Evolutionary conservation across 2,329 filamentous ascomycete genomes (phyloP), one percentile per base, ranked within the genome.

Genomic region (Metarhizium guizhouense): DNA sequence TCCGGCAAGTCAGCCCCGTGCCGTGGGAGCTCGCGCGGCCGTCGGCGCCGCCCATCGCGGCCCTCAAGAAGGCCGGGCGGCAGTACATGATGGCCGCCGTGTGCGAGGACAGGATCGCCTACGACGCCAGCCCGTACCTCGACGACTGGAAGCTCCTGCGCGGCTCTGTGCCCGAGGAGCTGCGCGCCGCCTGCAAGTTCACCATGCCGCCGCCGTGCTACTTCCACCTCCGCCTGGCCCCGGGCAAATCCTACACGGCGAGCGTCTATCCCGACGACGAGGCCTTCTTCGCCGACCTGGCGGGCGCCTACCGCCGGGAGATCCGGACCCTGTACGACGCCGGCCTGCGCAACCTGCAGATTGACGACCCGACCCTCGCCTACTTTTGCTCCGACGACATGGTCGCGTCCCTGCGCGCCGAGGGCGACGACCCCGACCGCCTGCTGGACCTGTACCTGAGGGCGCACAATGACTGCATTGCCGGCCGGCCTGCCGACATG

Each of bases 381-480:
- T 77, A 87, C 68, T 88, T 88, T 68, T 88, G 85, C 72, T 85
- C 81, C 4, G 80, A 86, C 42, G 81, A 82, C 59, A 87, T 87
- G 82, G 72, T 84, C 16, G 71, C 76, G 55, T 81, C 82, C 32
- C 82, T 75, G 56, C 64, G 77, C 72, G 74, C 79, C 55, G 76
- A 77, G 25, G 85, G 86, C 61, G 73, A 78, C 47, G 76, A 83
- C 18, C 76, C 84, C 13, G 83, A 87, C 42, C 79, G 82, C 58
- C 79, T 88, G 60, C 79, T 90, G 52, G 81, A 86, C 62, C 76
- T 81, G 36, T 90, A 90, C 66, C 81, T 90, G 68, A 79, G 82
- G 67, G 81, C 87, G 62, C 88, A 90, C 76, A 90, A 90, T 65
- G 83, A 86, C 66, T 85, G 82, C 66, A 78, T 88, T 62, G 72